phyloP scores from a whole-genome alignment of 257 asterid species.

The Gentiana dahurica region DNA sequence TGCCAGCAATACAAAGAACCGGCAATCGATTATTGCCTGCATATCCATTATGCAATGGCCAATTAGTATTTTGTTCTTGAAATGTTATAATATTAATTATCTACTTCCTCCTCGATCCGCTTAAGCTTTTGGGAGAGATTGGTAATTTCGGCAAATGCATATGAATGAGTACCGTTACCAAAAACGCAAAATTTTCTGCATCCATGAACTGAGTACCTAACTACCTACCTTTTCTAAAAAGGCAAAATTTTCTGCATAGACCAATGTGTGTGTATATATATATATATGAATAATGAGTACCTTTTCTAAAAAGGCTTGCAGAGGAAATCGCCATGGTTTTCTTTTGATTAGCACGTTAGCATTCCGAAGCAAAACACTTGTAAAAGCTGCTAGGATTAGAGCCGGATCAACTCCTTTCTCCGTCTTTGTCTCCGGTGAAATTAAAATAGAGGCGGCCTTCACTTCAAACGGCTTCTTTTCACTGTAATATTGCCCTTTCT shows the following conservation, averaged over 20 bases:
- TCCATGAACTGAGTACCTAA: too few species aligned
- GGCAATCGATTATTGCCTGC: slow-evolving; percentile 74
- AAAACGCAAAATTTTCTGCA: background rate
- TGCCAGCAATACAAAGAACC: slow-evolving; percentile 72
- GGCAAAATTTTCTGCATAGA: too few species aligned
- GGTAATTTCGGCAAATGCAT: background rate
- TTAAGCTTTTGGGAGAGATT: background rate
- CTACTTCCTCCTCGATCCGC: background rate
- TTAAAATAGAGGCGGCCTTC: slow-evolving; percentile 27
- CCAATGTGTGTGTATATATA: too few species aligned
- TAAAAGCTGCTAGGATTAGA: slow-evolving; percentile 13
- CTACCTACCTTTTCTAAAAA: too few species aligned
- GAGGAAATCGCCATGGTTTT: slow-evolving; percentile 31
- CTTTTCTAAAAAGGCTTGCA: slow-evolving; percentile 59
- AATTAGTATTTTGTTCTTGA: too few species aligned
- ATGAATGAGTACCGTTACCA: background rate
- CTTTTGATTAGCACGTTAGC: slow-evolving; percentile 15
- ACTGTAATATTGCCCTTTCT: slow-evolving; percentile 8
- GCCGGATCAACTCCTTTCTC: slow-evolving; percentile 26
- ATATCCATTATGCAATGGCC: background rate
- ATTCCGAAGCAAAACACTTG: slow-evolving; percentile 17
- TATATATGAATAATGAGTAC: slow-evolving; percentile 13
- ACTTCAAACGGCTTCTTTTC: slow-evolving; percentile 19
- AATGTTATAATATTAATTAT: too few species aligned
- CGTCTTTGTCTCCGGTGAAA: slow-evolving; percentile 31